Evolutionary conservation across 345 rosid species (phyloP).

Genomic region (Turritis glabra): DNA sequence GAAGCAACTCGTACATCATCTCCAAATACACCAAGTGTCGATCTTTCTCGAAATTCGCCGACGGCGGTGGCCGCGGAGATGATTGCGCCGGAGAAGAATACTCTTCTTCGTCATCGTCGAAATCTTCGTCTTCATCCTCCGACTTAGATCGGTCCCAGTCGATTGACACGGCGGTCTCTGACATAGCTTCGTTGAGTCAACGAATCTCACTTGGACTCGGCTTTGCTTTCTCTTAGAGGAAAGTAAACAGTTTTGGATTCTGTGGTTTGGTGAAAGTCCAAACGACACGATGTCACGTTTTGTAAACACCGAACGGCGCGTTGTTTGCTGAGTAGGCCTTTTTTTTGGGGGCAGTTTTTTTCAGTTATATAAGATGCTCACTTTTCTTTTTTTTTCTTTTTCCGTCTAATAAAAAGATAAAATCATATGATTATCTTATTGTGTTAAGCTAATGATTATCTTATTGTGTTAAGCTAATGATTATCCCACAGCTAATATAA

Average conservation of each 20-base stretch:
- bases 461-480: too few relatives aligned
- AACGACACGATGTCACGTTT: not conserved
- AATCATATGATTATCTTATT: too few relatives aligned
- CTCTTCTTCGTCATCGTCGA: conserved; percentile 38
- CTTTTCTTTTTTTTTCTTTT: too few relatives aligned
- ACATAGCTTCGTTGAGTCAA: conserved; percentile 25
- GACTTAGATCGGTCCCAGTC: conserved; percentile 2
- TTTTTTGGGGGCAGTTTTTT: not conserved
- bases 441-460: too few relatives aligned
- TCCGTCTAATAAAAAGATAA: too few relatives aligned
- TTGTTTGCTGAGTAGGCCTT: not conserved
- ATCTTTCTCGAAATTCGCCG: conserved; percentile 51
- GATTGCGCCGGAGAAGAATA: conserved; percentile 35
- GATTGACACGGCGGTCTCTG: conserved; percentile 28
- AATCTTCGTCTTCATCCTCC: conserved; percentile 4
- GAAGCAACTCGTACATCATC: conserved; percentile 84
- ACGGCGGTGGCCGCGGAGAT: conserved; percentile 20
- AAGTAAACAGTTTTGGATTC: conserved; percentile 16
- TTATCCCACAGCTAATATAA: too few relatives aligned
- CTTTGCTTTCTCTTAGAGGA: conserved; percentile 2
- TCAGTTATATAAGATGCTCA: too few relatives aligned
- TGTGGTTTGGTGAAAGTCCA: not conserved
- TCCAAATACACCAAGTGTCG: conserved; percentile 59
- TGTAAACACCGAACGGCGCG: not conserved
- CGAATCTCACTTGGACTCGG: conserved; percentile 21